These are phyloP conservation scores for Blumeria graminis DNA, from an alignment of 2,329 filamentous ascomycete genomes.

Conservation along the genomic window DNA sequence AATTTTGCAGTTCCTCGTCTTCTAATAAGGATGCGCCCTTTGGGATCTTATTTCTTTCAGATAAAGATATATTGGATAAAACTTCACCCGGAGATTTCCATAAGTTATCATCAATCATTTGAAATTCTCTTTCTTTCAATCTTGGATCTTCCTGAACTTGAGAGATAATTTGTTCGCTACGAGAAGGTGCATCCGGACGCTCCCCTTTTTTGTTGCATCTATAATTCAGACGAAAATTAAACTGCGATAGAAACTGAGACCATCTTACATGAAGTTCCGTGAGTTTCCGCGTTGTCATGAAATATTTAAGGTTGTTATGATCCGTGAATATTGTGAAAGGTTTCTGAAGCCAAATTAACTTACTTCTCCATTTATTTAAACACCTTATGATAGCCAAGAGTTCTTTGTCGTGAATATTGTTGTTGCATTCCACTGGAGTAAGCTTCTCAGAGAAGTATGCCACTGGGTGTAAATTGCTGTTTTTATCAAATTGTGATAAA, in stretches of 20 bases:
- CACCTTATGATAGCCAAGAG: slow-evolving; percentile 12
- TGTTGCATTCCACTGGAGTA: slow-evolving; percentile 11
- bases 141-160: not conserved
- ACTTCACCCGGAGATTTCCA: not conserved
- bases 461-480: slow-evolving; percentile 3
- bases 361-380: slow-evolving; percentile 3
- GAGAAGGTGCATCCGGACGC: not conserved
- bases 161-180: not conserved
- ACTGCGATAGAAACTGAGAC: not conserved
- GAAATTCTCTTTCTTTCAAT: not conserved
- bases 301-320: slow-evolving; percentile 2
- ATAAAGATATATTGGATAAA: not conserved
- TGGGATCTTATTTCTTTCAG: not conserved
- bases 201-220: not conserved
- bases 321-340: slow-evolving; percentile 1
- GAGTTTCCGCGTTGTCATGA: not conserved
- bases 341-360: not conserved
- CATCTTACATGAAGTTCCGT: not conserved
- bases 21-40: not conserved
- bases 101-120: not conserved
- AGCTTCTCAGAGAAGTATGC: slow-evolving; percentile 12
- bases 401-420: slow-evolving; percentile 15
- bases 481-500: not conserved
- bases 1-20: not conserved
- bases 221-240: not conserved